These are phyloP conservation scores for Vitellaria paradoxa DNA, from an alignment of 179 eudicot species.

Conservation along the genomic window DNA sequence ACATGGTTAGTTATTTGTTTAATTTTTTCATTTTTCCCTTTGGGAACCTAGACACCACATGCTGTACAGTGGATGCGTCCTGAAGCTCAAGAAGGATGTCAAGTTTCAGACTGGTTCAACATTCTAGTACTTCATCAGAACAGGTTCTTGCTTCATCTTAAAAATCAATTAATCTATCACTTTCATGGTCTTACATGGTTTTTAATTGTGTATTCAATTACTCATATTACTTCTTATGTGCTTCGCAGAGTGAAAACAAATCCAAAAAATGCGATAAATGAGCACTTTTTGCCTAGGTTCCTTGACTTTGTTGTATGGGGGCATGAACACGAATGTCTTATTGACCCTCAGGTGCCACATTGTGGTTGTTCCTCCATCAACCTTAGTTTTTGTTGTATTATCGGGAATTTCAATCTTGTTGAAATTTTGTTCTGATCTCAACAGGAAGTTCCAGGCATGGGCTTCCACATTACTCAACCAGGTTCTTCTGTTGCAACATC, in stretches of 20 bases:
- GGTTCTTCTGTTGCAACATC: conserved; percentile 99
- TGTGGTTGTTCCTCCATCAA: conserved; percentile 2
- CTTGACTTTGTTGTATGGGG: conserved; percentile 99
- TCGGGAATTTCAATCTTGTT: conserved; percentile 2
- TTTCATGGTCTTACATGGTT: neutral
- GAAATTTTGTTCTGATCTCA: conserved; percentile 17
- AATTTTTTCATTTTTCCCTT: neutral
- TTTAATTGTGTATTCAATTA: neutral
- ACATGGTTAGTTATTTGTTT: conserved; percentile 15
- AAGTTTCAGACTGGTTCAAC: conserved; percentile 97
- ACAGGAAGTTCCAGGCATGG: conserved; percentile 99
- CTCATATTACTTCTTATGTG: conserved; percentile 8
- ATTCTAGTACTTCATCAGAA: conserved; percentile 95
- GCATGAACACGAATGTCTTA: conserved; percentile 98
- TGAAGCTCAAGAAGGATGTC: conserved; percentile 76
- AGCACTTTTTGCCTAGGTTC: conserved; percentile 93
- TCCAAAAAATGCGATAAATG: conserved; percentile 98
- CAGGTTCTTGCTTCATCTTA: conserved; percentile 44
- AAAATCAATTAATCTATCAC: neutral
- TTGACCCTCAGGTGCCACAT: conserved; percentile 87
- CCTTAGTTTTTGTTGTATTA: conserved; percentile 1
- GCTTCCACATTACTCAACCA: conserved; percentile 98
- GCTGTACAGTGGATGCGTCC: conserved; percentile 99
- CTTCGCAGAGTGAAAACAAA: conserved; percentile 87
- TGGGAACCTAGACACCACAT: conserved; percentile 77